Conservation (phyloP, 805 yeast species). For the Yamadazyma philogaea region DNA sequence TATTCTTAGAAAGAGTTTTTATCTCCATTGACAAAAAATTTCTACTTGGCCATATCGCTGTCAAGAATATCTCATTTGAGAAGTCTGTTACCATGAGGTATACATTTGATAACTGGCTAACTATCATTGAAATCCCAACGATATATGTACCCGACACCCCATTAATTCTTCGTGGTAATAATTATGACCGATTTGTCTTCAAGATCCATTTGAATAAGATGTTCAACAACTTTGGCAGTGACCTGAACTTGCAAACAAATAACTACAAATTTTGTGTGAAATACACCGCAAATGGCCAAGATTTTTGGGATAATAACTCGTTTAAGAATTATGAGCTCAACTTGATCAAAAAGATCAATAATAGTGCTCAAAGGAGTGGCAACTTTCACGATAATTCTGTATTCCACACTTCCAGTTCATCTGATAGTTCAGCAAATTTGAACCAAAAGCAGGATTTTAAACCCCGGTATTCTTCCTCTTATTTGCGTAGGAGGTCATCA, state of each 20-base stretch:
- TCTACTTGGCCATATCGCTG: slow-evolving; percentile 74
- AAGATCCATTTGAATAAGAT: slow-evolving; percentile 49
- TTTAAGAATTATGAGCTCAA: slow-evolving; percentile 55
- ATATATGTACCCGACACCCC: slow-evolving; percentile 56
- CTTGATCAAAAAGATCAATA: slow-evolving; percentile 27
- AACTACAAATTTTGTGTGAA: slow-evolving; percentile 52
- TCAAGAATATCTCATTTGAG: slow-evolving; percentile 65
- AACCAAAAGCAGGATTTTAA: slow-evolving; percentile 9
- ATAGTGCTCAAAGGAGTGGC: neutral
- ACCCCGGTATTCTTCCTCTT: slow-evolving; percentile 41
- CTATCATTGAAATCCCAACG: slow-evolving; percentile 68
- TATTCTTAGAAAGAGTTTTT: slow-evolving; percentile 64
- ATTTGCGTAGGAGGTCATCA: slow-evolving; percentile 30
- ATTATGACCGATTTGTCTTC: slow-evolving; percentile 72
- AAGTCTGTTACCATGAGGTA: slow-evolving; percentile 70
- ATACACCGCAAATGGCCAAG: slow-evolving; percentile 47
- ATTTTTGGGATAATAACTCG: slow-evolving; percentile 77
- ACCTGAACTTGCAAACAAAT: slow-evolving; percentile 17
- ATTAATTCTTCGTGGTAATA: slow-evolving; percentile 42
- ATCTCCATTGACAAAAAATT: slow-evolving; percentile 55
- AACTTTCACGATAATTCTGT: slow-evolving; percentile 3
- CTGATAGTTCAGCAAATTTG: slow-evolving; percentile 4
- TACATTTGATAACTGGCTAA: slow-evolving; percentile 75
- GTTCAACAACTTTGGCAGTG: slow-evolving; percentile 6
- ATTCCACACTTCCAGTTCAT: slow-evolving; percentile 1